Evolutionary conservation across 805 yeast genomes (phyloP).

Genomic region (Wickerhamiella azyma): DNA sequence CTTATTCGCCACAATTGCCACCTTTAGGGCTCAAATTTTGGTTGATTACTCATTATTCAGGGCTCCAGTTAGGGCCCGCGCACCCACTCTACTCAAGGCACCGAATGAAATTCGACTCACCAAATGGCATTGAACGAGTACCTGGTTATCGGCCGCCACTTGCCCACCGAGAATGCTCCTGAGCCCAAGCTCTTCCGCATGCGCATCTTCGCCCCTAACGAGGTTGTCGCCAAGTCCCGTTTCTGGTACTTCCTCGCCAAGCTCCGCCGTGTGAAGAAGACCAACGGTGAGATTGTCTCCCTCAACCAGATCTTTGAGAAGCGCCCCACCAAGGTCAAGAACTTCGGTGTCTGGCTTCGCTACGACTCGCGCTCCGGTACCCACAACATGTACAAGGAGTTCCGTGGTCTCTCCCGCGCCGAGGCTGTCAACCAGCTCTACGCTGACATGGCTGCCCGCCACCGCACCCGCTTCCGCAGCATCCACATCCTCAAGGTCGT

Average conservation of each 20-base stretch:
- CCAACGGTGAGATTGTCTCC: conserved; percentile 97
- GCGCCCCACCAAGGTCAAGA: conserved; percentile 98
- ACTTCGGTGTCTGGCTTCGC: conserved; percentile 99
- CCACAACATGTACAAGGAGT: conserved; percentile 99
- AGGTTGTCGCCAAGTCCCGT: conserved; percentile 99
- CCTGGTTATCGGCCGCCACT: conserved; percentile 99
- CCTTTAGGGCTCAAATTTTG: not conserved
- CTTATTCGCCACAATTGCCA: not conserved
- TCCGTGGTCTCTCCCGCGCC: conserved; percentile 98
- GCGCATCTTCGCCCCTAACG: conserved; percentile 99
- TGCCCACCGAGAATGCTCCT: conserved; percentile 97
- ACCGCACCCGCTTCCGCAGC: conserved; percentile 99
- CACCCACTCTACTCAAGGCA: not conserved
- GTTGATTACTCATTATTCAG: not conserved
- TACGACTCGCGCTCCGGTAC: conserved; percentile 99
- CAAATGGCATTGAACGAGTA: conserved; percentile 58
- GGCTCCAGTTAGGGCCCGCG: not conserved
- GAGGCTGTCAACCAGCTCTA: conserved; percentile 97
- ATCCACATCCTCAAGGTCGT: conserved; percentile 99
- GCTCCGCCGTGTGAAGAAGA: conserved; percentile 98
- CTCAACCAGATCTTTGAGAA: conserved; percentile 84
- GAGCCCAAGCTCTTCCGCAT: conserved; percentile 99
- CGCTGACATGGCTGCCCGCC: conserved; percentile 99
- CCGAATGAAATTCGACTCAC: not conserved
- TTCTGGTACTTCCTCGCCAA: conserved; percentile 99